These are phyloP conservation scores for Parmales sp. DNA, from an alignment of 108 stramenopile species.

Conservation along the genomic window DNA sequence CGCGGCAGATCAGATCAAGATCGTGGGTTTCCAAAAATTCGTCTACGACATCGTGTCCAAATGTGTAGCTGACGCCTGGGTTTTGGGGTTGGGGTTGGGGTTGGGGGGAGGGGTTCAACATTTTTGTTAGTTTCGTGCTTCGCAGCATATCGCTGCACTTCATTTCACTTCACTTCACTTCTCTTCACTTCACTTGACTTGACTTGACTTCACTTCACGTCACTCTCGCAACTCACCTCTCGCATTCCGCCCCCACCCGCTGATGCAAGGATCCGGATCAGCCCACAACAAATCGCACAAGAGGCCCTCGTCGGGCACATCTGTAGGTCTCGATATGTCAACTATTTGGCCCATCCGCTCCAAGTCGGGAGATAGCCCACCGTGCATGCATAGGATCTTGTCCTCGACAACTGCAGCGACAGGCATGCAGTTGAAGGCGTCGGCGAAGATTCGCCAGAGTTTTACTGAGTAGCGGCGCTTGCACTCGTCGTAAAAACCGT, in stretches of 20 bases:
- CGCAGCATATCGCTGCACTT: too few relatives aligned
- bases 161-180: too few relatives aligned
- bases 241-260: conserved; percentile 34
- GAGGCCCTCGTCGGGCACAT: conserved; percentile 83
- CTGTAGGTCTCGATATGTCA: conserved; percentile 67
- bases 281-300: conserved; percentile 92
- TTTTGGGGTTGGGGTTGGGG: too few relatives aligned
- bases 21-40: conserved; percentile 46
- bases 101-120: too few relatives aligned
- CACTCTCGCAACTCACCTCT: too few relatives aligned
- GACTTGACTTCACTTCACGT: too few relatives aligned
- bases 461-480: conserved; percentile 83
- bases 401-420: conserved; percentile 83
- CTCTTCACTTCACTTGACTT: too few relatives aligned
- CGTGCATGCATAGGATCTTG: conserved; percentile 93
- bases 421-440: conserved; percentile 90
- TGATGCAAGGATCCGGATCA: conserved; percentile 71
- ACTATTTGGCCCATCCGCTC: conserved; percentile 63
- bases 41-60: conserved; percentile 45
- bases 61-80: conserved; percentile 40
- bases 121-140: too few relatives aligned
- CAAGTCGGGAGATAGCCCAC: conserved; percentile 76
- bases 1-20: conserved; percentile 54
- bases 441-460: conserved; percentile 86
- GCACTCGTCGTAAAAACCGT: conserved; percentile 79